Evolutionary conservation across 306 rosid species (phyloP).

Genomic region (Trifolium dubium): DNA sequence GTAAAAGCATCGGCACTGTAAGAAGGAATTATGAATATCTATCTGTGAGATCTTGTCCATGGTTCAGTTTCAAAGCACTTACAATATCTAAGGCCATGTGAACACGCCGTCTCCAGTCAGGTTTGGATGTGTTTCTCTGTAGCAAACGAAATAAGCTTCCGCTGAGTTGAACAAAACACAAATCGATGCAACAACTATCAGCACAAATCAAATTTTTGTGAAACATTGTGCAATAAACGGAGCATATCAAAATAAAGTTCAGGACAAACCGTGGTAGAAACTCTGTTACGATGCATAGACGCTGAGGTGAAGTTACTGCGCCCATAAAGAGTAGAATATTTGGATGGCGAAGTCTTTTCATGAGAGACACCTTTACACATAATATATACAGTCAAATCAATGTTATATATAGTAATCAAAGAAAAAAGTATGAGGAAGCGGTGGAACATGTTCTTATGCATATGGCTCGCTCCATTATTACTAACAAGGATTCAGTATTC

Average conservation of each 20-base stretch:
- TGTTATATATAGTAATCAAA: constrained; percentile 19
- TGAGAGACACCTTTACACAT: constrained; percentile 78
- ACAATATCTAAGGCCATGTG: constrained; percentile 96
- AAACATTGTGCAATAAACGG: neutral
- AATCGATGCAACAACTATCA: constrained; percentile 37
- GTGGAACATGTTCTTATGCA: neutral
- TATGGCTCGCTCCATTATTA: neutral
- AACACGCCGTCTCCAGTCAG: constrained; percentile 89
- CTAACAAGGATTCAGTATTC: neutral
- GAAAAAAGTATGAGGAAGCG: neutral
- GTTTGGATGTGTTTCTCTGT: constrained; percentile 75
- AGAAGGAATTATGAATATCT: neutral
- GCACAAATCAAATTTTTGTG: constrained; percentile 32
- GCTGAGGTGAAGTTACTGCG: constrained; percentile 94
- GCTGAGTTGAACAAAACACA: constrained; percentile 57
- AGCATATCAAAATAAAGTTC: constrained; percentile 28
- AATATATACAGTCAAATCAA: constrained; percentile 41
- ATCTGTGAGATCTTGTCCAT: constrained; percentile 8
- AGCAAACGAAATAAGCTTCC: constrained; percentile 94
- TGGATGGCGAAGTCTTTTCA: constrained; percentile 98
- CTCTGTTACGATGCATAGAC: constrained; percentile 92
- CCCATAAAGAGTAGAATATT: constrained; percentile 97
- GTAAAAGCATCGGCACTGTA: constrained; percentile 23
- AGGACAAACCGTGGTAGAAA: constrained; percentile 91
- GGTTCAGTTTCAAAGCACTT: constrained; percentile 49